Evolutionary conservation across 129 eudicot species (phyloP).

Genomic region (Solidago caesia): DNA sequence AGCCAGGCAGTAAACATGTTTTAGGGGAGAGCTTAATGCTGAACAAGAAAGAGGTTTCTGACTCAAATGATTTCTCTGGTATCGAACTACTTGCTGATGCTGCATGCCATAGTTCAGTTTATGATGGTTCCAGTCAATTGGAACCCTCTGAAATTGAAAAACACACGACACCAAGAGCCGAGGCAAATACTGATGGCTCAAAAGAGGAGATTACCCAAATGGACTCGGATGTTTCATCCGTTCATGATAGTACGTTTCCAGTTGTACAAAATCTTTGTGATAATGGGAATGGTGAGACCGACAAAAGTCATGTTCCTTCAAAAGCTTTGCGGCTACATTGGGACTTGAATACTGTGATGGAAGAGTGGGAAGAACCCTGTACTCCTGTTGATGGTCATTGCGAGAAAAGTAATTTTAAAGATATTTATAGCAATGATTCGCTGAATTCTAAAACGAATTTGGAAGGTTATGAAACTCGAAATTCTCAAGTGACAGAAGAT

Average conservation of each 20-base stretch:
- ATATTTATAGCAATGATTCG: slow-evolving; percentile 38
- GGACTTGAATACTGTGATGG: slow-evolving; percentile 63
- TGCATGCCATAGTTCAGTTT: slow-evolving; percentile 33
- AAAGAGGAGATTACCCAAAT: slow-evolving; percentile 27
- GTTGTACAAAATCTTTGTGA: slow-evolving; percentile 23
- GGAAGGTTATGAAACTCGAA: slow-evolving; percentile 32
- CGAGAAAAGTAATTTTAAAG: slow-evolving; percentile 35
- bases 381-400: slow-evolving; percentile 16
- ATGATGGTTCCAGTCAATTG: slow-evolving; percentile 26
- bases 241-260: slow-evolving; percentile 28
- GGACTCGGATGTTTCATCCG: slow-evolving; percentile 25
- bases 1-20: slow-evolving; percentile 1
- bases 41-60: slow-evolving; percentile 20
- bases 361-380: slow-evolving; percentile 62
- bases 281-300: slow-evolving; percentile 32
- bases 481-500: slow-evolving; percentile 7
- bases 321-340: slow-evolving; percentile 51
- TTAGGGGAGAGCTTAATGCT: slow-evolving; percentile 20
- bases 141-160: slow-evolving; percentile 40
- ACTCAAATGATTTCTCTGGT: slow-evolving; percentile 62
- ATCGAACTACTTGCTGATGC: slow-evolving; percentile 47
- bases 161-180: slow-evolving; percentile 30
- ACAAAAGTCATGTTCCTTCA: slow-evolving; percentile 21
- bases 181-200: slow-evolving; percentile 18
- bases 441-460: slow-evolving; percentile 21